phyloP scores from a whole-genome alignment of 495 filamentous ascomycete genomes.

The Neurospora sp. region DNA sequence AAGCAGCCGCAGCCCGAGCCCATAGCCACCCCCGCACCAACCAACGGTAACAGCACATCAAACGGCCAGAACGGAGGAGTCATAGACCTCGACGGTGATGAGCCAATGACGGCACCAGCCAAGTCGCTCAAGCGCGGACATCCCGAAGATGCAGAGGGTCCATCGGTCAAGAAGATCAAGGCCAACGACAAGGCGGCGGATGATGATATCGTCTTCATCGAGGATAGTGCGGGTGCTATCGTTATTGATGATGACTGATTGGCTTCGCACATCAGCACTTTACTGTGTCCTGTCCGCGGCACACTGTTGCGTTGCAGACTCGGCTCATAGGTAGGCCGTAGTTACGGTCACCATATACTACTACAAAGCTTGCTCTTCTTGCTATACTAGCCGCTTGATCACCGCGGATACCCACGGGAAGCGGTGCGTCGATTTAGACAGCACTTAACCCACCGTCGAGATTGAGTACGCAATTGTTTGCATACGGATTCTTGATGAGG shows the following conservation, averaged over 20 bases:
- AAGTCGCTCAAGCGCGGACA: constrained; percentile 22
- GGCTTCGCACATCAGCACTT: neutral
- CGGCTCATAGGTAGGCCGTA: neutral
- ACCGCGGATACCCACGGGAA: neutral
- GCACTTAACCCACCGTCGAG: constrained; percentile 79
- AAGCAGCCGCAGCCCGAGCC: constrained; percentile 19
- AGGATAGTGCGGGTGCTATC: constrained; percentile 53
- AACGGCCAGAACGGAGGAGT: constrained; percentile 14
- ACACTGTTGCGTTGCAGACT: neutral
- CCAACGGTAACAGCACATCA: constrained; percentile 17
- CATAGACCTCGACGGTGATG: constrained; percentile 1
- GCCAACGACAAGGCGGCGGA: constrained; percentile 18
- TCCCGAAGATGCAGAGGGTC: constrained; percentile 18
- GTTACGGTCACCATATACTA: neutral
- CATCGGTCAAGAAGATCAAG: constrained; percentile 35
- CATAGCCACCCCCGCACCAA: neutral
- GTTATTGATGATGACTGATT: constrained; percentile 46
- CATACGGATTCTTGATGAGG: constrained; percentile 65
- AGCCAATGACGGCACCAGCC: constrained; percentile 12
- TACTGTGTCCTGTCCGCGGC: neutral
- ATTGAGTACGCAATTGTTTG: constrained; percentile 76
- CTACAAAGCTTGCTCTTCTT: neutral
- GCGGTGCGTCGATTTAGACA: constrained; percentile 24
- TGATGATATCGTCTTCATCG: constrained; percentile 43
- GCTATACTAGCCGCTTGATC: neutral